Percentiles rank a stretch among this genome's conserved stretches.
phyloP scores from a whole-genome alignment of 441 rosid species.

The Jatropha podagrica region DNA sequence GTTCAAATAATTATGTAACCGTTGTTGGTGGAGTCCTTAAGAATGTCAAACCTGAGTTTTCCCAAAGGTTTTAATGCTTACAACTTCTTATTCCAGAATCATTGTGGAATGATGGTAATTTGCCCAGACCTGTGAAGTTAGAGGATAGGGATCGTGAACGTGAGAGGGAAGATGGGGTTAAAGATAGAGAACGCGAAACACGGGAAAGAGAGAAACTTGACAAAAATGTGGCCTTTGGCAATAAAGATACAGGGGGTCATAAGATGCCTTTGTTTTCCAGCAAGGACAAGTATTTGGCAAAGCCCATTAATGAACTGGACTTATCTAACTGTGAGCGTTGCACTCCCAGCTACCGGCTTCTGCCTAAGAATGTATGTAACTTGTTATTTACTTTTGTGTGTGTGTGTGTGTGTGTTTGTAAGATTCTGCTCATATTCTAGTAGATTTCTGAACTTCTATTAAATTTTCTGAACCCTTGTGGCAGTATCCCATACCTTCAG shows the following conservation, averaged over 20 bases:
- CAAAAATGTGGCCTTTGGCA: slow-evolving; percentile 48
- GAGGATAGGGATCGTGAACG: slow-evolving; percentile 71
- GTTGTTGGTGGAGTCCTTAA: background rate
- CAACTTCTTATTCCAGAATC: slow-evolving; percentile 43
- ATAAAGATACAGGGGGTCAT: slow-evolving; percentile 56
- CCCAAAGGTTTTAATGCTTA: slow-evolving; percentile 12
- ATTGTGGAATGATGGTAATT: slow-evolving; percentile 65
- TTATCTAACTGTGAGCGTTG: slow-evolving; percentile 95
- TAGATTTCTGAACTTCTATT: slow-evolving; percentile 18
- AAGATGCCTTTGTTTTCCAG: slow-evolving; percentile 52
- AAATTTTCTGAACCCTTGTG: slow-evolving; percentile 26
- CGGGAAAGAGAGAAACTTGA: slow-evolving; percentile 83
- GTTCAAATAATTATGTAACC: background rate
- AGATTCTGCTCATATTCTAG: background rate
- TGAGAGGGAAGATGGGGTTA: slow-evolving; percentile 60
- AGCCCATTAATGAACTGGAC: slow-evolving; percentile 94
- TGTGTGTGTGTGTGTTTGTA: too few relatives aligned
- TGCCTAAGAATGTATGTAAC: slow-evolving; percentile 79
- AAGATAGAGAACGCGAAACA: slow-evolving; percentile 66
- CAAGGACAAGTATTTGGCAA: slow-evolving; percentile 79
- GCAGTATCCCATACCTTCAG: slow-evolving; percentile 88
- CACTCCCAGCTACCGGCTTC: slow-evolving; percentile 97
- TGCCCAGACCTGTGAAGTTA: slow-evolving; percentile 61
- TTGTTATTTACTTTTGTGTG: slow-evolving; percentile 3
- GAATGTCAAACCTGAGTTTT: background rate